A percentile compares a stretch with the other conserved stretches of the same genome.
Conservation (phyloP, 2,329 filamentous ascomycete species). For the Gremmenia infestans region DNA sequence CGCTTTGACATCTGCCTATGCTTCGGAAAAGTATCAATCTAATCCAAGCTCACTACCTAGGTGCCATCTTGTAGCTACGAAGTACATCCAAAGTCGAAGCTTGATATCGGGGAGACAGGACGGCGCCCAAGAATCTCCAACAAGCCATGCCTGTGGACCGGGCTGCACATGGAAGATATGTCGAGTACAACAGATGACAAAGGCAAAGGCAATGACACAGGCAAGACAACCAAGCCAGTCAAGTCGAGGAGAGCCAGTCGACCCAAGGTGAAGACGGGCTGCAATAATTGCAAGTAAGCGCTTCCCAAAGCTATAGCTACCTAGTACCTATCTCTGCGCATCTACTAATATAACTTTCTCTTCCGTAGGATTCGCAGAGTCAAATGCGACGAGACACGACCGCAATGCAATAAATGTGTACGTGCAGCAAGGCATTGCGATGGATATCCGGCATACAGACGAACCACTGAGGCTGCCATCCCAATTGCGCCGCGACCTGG, state of each 20-base stretch:
- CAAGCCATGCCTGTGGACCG: conserved; percentile 9
- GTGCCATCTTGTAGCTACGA: not conserved
- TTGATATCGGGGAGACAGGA: not conserved
- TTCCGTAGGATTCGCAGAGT: conserved; percentile 51
- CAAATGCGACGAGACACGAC: conserved; percentile 62
- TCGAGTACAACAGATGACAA: not conserved
- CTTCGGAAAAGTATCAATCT: no score
- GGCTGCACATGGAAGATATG: conserved; percentile 1
- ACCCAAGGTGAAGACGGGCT: conserved; percentile 60
- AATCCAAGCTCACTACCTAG: not conserved
- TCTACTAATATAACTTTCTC: conserved; percentile 4
- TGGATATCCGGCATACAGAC: conserved; percentile 46
- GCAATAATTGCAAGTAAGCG: conserved; percentile 62
- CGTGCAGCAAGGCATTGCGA: conserved; percentile 53
- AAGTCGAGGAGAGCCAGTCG: conserved; percentile 26
- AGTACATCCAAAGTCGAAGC: not conserved
- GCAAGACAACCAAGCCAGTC: conserved; percentile 1
- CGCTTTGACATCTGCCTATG: no score
- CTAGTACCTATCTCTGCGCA: not conserved
- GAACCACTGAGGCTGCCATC: conserved; percentile 15
- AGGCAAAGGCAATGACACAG: conserved; percentile 2
- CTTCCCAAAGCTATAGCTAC: no score
- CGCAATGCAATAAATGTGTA: conserved; percentile 55
- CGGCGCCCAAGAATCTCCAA: not conserved
- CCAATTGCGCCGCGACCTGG: conserved; percentile 23